Evolutionary conservation across 2,329 filamentous ascomycete species (phyloP), one percentile per base, ranked within the genome.

Genomic region (Penicillium sp.): DNA sequence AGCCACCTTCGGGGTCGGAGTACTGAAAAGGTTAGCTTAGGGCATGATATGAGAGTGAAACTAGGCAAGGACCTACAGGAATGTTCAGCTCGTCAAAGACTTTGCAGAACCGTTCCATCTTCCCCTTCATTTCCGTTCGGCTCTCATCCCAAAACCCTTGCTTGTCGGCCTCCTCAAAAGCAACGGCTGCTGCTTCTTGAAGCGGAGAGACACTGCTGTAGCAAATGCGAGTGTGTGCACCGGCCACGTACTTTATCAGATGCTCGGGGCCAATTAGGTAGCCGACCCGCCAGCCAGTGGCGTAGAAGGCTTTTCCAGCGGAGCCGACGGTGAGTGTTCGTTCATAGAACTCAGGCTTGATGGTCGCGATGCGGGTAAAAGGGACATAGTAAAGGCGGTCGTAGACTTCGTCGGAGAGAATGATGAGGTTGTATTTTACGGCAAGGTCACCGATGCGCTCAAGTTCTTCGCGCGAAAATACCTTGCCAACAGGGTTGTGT

Each of bases 301-400:
- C 92, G 74, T 98, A 98, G 79, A 99, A 99, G 83, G 95, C 96
- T 85, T 99, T 99, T 70, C 95, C 95, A 1, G 93, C 95, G 0
- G 93, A 97, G 21, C 95, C 95, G 31, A 99, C 95, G 0, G 95
- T 98, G 53, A 99, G 80, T 5, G 95, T 98, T 68, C 96, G 85
- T 62, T 87, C 87, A 69, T 93, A 93, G 56, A 98, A 88, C 76
- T 97, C 93, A 0, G 93, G 93, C 0, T 92, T 96, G 19, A 99
- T 82, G 0, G 93, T 97, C 26, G 92, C 92, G 59, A 98, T 90
- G 70, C 95, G 88, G 0, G 93, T 98, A 75, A 98, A 99, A 0
- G 94, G 94, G 1, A 93, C 91, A 75, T 98, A 99, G 84, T 90
- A 97, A 0, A 99, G 86, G 29, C 93, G 89, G 77, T 99, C 95